Conservation (phyloP, 768 basidiomycete genomes). For the Boletus rufocinnamomeus region DNA sequence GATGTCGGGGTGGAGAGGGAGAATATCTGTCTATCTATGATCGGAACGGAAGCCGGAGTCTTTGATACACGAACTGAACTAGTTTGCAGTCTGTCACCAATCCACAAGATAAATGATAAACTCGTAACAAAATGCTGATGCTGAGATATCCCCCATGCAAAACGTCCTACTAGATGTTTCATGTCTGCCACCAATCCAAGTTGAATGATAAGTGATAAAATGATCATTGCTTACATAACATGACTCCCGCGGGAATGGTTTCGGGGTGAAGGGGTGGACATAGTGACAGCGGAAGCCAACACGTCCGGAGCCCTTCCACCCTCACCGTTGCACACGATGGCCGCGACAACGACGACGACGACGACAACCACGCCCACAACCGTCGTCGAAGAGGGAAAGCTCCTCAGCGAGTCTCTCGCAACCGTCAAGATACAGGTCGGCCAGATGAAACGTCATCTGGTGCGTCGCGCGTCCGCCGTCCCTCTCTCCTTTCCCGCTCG, state of each 20-base stretch:
- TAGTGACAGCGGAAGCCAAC: background rate
- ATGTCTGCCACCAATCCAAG: no score
- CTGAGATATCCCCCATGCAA: no score
- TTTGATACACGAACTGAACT: no score
- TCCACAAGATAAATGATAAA: no score
- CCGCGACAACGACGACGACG: conserved; percentile 21
- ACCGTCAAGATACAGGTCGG: conserved; percentile 90
- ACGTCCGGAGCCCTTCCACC: conserved; percentile 2
- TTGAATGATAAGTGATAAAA: no score
- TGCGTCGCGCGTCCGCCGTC: conserved; percentile 39
- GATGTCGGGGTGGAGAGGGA: background rate
- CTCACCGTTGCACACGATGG: conserved; percentile 23
- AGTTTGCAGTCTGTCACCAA: no score
- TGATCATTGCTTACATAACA: conserved; percentile 20
- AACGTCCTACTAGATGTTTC: no score
- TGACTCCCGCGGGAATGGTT: background rate
- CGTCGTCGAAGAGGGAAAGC: conserved; percentile 74
- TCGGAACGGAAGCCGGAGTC: background rate
- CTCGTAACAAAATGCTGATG: no score
- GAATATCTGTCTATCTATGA: background rate
- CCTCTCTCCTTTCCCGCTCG: background rate
- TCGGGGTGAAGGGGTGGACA: conserved; percentile 8
- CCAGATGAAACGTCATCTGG: conserved; percentile 93
- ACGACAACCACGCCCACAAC: conserved; percentile 29
- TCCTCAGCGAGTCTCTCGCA: conserved; percentile 80